Evolutionary conservation across 148 eudicot genomes (phyloP).

Genomic region (Oxyria digyna): DNA sequence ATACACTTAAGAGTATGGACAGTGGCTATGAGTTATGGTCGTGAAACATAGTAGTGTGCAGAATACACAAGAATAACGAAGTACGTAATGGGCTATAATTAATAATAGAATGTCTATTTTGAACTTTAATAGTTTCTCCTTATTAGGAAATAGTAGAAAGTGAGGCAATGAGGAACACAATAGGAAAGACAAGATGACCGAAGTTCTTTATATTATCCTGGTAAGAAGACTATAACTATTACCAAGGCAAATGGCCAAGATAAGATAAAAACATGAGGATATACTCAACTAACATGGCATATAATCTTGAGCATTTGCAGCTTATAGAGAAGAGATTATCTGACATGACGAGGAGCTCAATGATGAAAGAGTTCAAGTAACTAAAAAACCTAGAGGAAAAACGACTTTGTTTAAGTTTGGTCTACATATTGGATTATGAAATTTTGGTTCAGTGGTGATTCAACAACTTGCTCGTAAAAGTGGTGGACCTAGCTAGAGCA

Average conservation of each 20-base stretch:
- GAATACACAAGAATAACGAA: neutral
- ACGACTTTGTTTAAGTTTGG: neutral
- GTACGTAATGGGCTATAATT: neutral
- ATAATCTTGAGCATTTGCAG: neutral
- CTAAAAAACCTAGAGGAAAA: neutral
- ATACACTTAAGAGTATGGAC: neutral
- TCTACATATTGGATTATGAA: neutral
- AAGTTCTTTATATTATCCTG: neutral
- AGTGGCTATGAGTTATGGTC: neutral
- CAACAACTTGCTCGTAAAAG: neutral
- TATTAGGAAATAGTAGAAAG: neutral
- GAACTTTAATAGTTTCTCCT: neutral
- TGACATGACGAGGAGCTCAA: neutral
- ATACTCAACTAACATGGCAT: neutral
- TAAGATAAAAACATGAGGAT: neutral
- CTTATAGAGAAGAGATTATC: neutral
- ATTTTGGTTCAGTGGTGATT: neutral
- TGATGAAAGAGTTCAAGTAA: neutral
- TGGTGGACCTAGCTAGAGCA: neutral
- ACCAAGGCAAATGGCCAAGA: neutral
- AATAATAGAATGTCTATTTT: neutral
- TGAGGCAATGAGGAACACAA: neutral
- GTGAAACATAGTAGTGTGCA: neutral
- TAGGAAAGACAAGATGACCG: neutral
- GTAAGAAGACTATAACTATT: neutral